Conservation (phyloP, 177 flowering plant genomes). For the Telopea speciosissima region DNA sequence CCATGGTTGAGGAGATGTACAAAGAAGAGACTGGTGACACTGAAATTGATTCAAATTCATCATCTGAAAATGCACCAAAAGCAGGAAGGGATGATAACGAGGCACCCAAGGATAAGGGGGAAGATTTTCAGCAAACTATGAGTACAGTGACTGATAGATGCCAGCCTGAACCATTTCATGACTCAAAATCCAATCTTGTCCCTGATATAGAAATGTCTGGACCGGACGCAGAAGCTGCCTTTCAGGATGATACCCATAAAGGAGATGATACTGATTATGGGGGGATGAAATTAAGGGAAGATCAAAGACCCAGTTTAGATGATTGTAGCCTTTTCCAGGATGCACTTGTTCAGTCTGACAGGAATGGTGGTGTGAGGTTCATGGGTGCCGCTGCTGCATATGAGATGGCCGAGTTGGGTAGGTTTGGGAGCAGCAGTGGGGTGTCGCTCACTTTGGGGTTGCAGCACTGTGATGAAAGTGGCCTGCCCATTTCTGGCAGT, state of each 20-base stretch:
- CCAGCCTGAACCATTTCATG: conserved; percentile 24
- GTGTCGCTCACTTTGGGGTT: conserved; percentile 68
- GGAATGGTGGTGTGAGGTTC: conserved; percentile 26
- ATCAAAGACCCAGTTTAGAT: conserved; percentile 23
- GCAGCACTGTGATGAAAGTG: conserved; percentile 50
- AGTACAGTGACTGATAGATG: conserved; percentile 24
- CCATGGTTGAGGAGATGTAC: conserved; percentile 99
- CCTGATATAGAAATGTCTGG: conserved; percentile 45
- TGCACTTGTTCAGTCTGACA: conserved; percentile 25
- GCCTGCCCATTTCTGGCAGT: conserved; percentile 28
- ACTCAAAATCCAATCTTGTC: conserved; percentile 32
- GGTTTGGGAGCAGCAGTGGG: conserved; percentile 47
- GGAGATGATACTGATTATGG: conserved; percentile 35
- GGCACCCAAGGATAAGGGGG: conserved; percentile 31
- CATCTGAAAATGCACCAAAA: conserved; percentile 44
- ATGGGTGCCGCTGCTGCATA: conserved; percentile 35
- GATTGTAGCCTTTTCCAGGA: conserved; percentile 28
- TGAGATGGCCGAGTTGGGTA: conserved; percentile 48
- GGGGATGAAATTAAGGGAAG: conserved; percentile 28
- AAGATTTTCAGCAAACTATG: conserved; percentile 34
- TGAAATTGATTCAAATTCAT: conserved; percentile 68
- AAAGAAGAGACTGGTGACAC: conserved; percentile 79
- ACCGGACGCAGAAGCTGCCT: conserved; percentile 15
- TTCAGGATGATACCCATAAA: conserved; percentile 20
- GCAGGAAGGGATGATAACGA: conserved; percentile 23